Base-by-base conservation (phyloP, 2,329 filamentous ascomycete species). In the Botrytis porri region DNA sequence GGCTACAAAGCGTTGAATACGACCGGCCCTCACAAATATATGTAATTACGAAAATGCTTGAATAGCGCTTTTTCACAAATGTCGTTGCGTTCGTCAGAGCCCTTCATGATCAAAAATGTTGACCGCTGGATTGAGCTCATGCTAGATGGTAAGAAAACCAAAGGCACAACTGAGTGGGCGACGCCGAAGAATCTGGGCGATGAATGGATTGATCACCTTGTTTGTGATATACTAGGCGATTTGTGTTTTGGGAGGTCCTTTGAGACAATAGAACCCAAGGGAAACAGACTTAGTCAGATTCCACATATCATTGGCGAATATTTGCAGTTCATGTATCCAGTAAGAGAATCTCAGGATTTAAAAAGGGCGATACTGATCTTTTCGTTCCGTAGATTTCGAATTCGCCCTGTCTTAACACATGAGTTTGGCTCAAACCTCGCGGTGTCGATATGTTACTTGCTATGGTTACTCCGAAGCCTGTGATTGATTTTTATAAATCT, bases 231-330 rank as follows among this genome's bases (percentile, higher is more conserved):
- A n/a, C 25, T 69, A 35, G 51, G 66, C 14, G 66, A 69, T n/a
- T 45, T 69, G 48, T 69, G 66, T 69, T 69, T 69, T 54, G 51
- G 51, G 14, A 69, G 45, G 16, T 69, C 66, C 43, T 69, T 69
- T 32, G 66, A 59, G 37, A 69, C 66, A 22, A 69, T 41, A 29
- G 66, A 69, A 32, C 29, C 25, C 10, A 69, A 69, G 18, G 66
- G 60, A 18, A 69, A 41, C 25, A 35, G 39, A 41, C 35, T 60
- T 69, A 29, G 48, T 43, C 43, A 51, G 25, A 35, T 51, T 29
- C 63, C 63, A 20, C 43, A 66, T 35, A 66, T 22, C 22, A 66
- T 66, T 59, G 16, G 14, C 7, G 54, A 64, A 59, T 59, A 32
- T 32, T 20, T 59, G 12, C 54, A 32, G n/a, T 32, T 32, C 29